Conservation (phyloP, 805 yeast genomes). For the Wickerhamiella hasegawae region DNA sequence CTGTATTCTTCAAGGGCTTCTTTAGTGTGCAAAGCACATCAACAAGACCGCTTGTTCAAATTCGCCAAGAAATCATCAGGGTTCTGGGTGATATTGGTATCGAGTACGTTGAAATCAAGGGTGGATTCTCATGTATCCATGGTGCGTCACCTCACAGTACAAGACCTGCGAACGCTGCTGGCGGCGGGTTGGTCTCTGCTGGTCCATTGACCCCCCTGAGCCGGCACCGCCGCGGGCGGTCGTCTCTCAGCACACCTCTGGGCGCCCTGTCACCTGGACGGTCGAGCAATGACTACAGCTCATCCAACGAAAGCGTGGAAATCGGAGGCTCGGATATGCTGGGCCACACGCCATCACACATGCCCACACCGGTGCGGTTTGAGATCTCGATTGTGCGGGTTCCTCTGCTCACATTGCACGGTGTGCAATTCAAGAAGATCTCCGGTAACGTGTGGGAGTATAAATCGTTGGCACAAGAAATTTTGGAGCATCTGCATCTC, state of each 20-base stretch:
- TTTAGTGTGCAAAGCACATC: conserved; percentile 92
- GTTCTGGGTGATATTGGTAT: conserved; percentile 66
- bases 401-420: conserved; percentile 76
- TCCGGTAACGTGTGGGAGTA: conserved; percentile 93
- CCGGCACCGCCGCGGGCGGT: conserved; percentile 1
- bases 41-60: conserved; percentile 77
- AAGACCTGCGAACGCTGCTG: conserved; percentile 10
- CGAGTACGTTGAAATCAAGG: conserved; percentile 74
- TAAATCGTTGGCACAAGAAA: conserved; percentile 76
- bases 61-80: conserved; percentile 66
- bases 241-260: not conserved
- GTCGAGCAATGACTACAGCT: conserved; percentile 15
- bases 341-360: conserved; percentile 14
- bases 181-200: conserved; percentile 10
- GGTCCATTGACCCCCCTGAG: conserved; percentile 1
- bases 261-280: conserved; percentile 1
- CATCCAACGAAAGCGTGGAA: conserved; percentile 20
- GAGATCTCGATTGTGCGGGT: conserved; percentile 88
- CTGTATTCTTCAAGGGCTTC: conserved; percentile 80
- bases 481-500: conserved; percentile 54
- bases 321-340: conserved; percentile 24
- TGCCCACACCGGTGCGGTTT: conserved; percentile 56
- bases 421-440: conserved; percentile 87
- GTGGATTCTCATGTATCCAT: conserved; percentile 81
- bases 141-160: conserved; percentile 21